Evolutionary conservation across 495 filamentous ascomycete genomes (phyloP).

Genomic region (Penicillium cataractarum): DNA sequence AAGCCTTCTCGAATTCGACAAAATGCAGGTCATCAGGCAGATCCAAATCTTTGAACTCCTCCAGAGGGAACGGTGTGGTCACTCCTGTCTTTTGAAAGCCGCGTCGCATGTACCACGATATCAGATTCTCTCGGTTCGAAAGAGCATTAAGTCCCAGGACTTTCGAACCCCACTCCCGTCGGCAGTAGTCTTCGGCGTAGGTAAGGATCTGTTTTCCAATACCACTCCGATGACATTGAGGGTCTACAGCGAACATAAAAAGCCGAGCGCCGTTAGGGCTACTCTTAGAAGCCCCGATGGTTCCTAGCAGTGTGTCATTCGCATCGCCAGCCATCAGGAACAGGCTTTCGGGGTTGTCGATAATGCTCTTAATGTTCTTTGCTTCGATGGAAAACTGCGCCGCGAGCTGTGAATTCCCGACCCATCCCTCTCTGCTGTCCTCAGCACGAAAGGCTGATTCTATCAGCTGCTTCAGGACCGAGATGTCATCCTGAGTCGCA

Average conservation of each 20-base stretch:
- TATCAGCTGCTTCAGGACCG: conserved; percentile 35
- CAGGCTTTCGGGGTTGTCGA: conserved; percentile 38
- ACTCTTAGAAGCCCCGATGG: conserved; percentile 38
- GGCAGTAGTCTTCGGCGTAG: conserved; percentile 44
- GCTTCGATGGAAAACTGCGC: conserved; percentile 33
- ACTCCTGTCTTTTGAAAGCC: conserved; percentile 47
- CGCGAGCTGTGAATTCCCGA: conserved; percentile 38
- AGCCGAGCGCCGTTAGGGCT: conserved; percentile 33
- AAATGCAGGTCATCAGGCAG: conserved; percentile 46
- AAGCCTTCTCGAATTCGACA: conserved; percentile 34
- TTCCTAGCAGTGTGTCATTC: conserved; percentile 30
- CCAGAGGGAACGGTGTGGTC: conserved; percentile 41
- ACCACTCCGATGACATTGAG: conserved; percentile 38
- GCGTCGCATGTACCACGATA: conserved; percentile 48
- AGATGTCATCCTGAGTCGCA: conserved; percentile 35
- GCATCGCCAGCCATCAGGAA: conserved; percentile 38
- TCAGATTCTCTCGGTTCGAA: conserved; percentile 40
- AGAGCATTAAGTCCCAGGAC: conserved; percentile 44
- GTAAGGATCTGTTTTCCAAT: conserved; percentile 43
- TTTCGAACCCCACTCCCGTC: conserved; percentile 30
- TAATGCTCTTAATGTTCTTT: conserved; percentile 38
- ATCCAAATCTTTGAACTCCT: conserved; percentile 27
- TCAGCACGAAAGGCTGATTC: conserved; percentile 48
- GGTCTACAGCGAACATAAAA: conserved; percentile 47
- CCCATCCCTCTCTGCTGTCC: conserved; percentile 43